Percentiles rank a stretch among this genome's conserved stretches.
Conservation (phyloP, 495 filamentous ascomycete genomes). For the Aspergillus wentii region DNA sequence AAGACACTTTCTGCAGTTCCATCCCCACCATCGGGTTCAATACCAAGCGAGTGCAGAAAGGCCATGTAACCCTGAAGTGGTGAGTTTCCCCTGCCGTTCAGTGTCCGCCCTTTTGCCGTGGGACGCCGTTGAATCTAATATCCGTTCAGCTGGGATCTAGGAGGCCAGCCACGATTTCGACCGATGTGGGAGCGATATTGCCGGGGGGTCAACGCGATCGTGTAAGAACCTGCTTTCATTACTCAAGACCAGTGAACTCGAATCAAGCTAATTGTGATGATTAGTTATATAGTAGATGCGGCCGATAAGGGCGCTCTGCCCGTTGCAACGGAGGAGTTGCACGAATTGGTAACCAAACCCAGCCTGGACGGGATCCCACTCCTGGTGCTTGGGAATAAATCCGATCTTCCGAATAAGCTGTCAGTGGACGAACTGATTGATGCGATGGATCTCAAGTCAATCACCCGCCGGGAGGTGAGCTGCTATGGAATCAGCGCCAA, state of each 20-base stretch:
- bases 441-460: conserved; percentile 79
- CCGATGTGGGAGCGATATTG: conserved; percentile 99
- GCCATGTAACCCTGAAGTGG: conserved; percentile 98
- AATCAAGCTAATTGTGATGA: conserved; percentile 11
- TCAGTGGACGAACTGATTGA: conserved; percentile 95
- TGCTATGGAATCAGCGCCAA: conserved; percentile 99
- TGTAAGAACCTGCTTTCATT: conserved; percentile 46
- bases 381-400: conserved; percentile 97
- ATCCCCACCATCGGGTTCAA: conserved; percentile 99
- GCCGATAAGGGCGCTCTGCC: conserved; percentile 77
- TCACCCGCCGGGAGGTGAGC: conserved; percentile 91
- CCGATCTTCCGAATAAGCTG: conserved; percentile 80
- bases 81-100: conserved; percentile 31
- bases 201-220: conserved; percentile 94
- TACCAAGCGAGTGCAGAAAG: conserved; percentile 96
- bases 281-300: conserved; percentile 91
- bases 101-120: not conserved
- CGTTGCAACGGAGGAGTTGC: conserved; percentile 88
- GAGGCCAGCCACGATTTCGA: conserved; percentile 93
- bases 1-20: conserved; percentile 60
- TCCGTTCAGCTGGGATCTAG: conserved; percentile 78
- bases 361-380: conserved; percentile 86
- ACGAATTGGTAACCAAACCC: conserved; percentile 79
- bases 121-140: conserved; percentile 14
- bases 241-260: too few relatives aligned